phyloP scores from a whole-genome alignment of 1,139 yeast species.

The Ogataea hybrid region DNA sequence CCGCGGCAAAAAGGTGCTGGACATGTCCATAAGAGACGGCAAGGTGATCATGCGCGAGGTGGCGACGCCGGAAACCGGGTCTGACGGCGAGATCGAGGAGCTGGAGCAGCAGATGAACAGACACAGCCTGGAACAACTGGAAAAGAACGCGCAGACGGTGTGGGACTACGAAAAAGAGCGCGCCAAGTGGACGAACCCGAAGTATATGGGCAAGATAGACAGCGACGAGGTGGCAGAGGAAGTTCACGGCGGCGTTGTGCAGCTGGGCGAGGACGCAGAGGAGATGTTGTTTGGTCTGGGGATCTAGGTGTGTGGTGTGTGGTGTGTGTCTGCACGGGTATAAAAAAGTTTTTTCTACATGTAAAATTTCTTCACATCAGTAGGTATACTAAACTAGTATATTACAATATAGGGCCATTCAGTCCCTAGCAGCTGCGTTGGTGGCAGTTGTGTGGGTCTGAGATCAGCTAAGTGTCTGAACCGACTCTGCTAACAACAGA shows the following conservation, averaged over 20 bases:
- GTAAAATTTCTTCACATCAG: constrained; percentile 55
- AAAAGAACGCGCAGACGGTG: constrained; percentile 35
- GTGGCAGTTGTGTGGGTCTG: constrained; percentile 12
- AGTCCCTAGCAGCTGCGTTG: constrained; percentile 25
- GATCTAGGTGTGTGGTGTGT: constrained; percentile 8
- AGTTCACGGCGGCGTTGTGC: constrained; percentile 25
- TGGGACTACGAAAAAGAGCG: constrained; percentile 63
- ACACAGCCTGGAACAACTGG: constrained; percentile 31
- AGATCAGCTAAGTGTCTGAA: constrained; percentile 49
- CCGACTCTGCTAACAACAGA: constrained; percentile 59
- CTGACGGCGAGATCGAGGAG: constrained; percentile 38
- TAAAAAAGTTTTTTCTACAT: constrained; percentile 8
- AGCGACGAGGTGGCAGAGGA: not conserved
- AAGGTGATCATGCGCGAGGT: constrained; percentile 51
- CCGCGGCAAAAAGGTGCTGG: constrained; percentile 69
- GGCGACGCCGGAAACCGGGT: constrained; percentile 26
- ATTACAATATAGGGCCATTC: constrained; percentile 56
- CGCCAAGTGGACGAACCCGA: constrained; percentile 51
- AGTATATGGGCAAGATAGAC: constrained; percentile 32
- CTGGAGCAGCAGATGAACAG: constrained; percentile 35
- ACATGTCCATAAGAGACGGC: constrained; percentile 80
- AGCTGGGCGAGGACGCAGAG: constrained; percentile 28
- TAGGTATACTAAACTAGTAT: constrained; percentile 67
- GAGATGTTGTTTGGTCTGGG: constrained; percentile 7
- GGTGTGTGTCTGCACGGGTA: constrained; percentile 5